Conservation (phyloP, 805 yeast genomes). For the Millerago galiae region DNA sequence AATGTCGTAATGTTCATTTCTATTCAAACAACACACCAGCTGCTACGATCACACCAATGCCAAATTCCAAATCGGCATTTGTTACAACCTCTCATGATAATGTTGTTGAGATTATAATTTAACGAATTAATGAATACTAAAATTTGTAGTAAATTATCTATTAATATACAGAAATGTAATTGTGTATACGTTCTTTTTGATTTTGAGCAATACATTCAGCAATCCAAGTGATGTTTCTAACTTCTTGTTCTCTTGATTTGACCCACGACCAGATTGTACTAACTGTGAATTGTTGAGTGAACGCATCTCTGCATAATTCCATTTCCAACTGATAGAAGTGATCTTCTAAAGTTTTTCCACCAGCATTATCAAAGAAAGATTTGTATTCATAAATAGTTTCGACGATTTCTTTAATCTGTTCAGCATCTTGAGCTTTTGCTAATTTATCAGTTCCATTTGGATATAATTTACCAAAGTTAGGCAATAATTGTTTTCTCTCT, state of each 20-base stretch:
- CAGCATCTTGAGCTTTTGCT: conserved; percentile 77
- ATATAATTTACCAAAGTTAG: conserved; percentile 74
- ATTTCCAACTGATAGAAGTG: conserved; percentile 90
- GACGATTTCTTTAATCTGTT: conserved; percentile 64
- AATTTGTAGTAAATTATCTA: neutral
- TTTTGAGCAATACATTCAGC: conserved; percentile 99
- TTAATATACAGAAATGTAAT: conserved; percentile 82
- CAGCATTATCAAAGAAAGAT: conserved; percentile 42
- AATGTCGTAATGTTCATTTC: conserved; percentile 62
- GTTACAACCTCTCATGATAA: conserved; percentile 48
- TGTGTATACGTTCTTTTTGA: conserved; percentile 89
- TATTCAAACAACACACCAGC: conserved; percentile 59
- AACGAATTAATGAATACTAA: conserved; percentile 6
- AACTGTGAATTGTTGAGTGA: conserved; percentile 92
- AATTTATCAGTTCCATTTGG: conserved; percentile 61
- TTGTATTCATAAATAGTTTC: conserved; percentile 61
- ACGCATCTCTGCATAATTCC: conserved; percentile 86
- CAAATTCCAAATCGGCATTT: conserved; percentile 50
- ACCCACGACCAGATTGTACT: conserved; percentile 96
- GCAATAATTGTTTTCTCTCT: conserved; percentile 67
- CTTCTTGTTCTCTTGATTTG: conserved; percentile 92
- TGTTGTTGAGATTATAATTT: conserved; percentile 52
- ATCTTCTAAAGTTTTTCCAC: conserved; percentile 74
- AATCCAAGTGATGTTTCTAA: conserved; percentile 97
- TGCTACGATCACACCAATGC: conserved; percentile 39